These are phyloP conservation scores for Musa balbisiana DNA, from an alignment of 202 grass and related monocot genomes.

Conservation along the genomic window DNA sequence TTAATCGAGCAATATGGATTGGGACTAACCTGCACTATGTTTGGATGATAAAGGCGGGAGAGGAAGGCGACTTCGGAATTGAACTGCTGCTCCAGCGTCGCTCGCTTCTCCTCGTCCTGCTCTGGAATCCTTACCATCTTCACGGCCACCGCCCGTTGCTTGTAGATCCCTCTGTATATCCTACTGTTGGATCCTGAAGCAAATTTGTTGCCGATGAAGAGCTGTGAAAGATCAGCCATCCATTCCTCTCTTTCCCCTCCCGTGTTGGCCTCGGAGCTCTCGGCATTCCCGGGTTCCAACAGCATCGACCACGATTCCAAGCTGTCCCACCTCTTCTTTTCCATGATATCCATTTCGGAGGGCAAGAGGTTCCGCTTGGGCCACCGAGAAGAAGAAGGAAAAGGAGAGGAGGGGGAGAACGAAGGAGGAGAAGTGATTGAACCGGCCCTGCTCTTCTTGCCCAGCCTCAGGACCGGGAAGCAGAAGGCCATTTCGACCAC, in stretches of 20 bases:
- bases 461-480: slow-evolving; percentile 36
- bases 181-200: slow-evolving; percentile 89
- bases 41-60: slow-evolving; percentile 88
- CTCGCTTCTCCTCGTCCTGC: slow-evolving; percentile 67
- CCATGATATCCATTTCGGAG: slow-evolving; percentile 79
- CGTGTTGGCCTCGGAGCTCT: slow-evolving; percentile 18
- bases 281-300: slow-evolving; percentile 40
- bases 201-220: slow-evolving; percentile 98
- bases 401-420: slow-evolving; percentile 24
- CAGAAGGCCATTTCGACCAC: slow-evolving; percentile 42
- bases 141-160: slow-evolving; percentile 77
- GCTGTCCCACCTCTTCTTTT: slow-evolving; percentile 98
- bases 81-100: slow-evolving; percentile 73
- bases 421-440: slow-evolving; percentile 13
- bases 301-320: slow-evolving; percentile 99
- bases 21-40: slow-evolving; percentile 62
- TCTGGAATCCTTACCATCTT: slow-evolving; percentile 97
- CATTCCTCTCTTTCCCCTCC: slow-evolving; percentile 60
- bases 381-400: slow-evolving; percentile 30
- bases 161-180: slow-evolving; percentile 96
- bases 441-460: slow-evolving; percentile 27
- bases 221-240: slow-evolving; percentile 93
- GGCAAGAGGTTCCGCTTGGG: slow-evolving; percentile 24
- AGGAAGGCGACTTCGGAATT: slow-evolving; percentile 98
- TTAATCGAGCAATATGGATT: neutral